Conservation (phyloP, 768 basidiomycete genomes). For the Leccinum longicurvipes region DNA sequence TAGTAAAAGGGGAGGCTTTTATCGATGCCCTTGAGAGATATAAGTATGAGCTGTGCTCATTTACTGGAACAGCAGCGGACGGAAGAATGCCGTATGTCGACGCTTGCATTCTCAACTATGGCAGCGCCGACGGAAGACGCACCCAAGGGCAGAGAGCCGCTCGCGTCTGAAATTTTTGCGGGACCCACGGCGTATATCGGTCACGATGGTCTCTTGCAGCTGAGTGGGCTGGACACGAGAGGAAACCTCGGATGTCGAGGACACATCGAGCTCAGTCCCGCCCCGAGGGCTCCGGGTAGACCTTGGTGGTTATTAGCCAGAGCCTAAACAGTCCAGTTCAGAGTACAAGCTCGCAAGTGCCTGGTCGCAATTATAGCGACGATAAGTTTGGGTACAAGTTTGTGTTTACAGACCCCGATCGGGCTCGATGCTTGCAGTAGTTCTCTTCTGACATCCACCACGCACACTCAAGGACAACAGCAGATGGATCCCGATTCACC, state of each 20-base stretch:
- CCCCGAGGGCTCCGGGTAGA: background rate
- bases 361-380: background rate
- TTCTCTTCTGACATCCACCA: background rate
- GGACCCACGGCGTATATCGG: no score
- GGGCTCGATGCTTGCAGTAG: background rate
- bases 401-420: background rate
- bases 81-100: slow-evolving; percentile 17
- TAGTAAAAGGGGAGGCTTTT: slow-evolving; percentile 11
- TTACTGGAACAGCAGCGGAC: slow-evolving; percentile 20
- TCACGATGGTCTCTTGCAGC: slow-evolving; percentile 20
- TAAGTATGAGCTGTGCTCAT: slow-evolving; percentile 21
- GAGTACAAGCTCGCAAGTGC: background rate
- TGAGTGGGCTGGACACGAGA: slow-evolving; percentile 7
- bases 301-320: background rate
- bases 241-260: background rate
- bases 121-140: background rate
- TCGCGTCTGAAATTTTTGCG: slow-evolving; percentile 16
- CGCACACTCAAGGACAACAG: background rate
- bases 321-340: background rate
- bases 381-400: background rate
- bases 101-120: slow-evolving; percentile 23
- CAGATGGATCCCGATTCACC: slow-evolving; percentile 43
- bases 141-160: background rate
- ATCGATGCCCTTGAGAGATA: slow-evolving; percentile 14
- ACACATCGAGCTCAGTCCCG: background rate